A percentile compares a stretch with the other conserved stretches of the same genome.
Evolutionary conservation across 176 grass and related monocot species (phyloP).

Genomic region (Coix lacrymajobi): DNA sequence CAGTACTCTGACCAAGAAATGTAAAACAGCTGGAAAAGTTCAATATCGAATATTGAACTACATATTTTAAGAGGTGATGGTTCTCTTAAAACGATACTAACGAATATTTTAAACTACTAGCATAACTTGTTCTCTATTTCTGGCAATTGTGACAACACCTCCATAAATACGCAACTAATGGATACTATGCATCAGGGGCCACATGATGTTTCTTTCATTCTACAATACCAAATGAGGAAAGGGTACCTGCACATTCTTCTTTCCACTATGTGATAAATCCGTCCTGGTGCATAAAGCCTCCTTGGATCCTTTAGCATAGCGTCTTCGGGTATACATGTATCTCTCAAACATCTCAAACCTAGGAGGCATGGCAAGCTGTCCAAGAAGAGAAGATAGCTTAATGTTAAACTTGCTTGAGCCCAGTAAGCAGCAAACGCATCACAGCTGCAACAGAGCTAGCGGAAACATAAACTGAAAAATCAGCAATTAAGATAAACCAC

Average conservation of each 20-base stretch:
- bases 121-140: neutral
- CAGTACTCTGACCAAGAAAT: neutral
- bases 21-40: neutral
- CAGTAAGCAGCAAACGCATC: conserved; percentile 9
- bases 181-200: neutral
- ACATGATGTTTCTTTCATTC: neutral
- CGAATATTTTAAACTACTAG: neutral
- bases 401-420: conserved; percentile 27
- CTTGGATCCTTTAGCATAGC: conserved; percentile 80
- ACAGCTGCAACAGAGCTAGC: neutral
- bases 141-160: neutral
- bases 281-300: conserved; percentile 88
- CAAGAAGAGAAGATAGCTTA: conserved; percentile 28
- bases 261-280: conserved; percentile 92
- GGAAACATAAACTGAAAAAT: neutral
- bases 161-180: neutral
- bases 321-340: conserved; percentile 88
- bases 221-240: neutral
- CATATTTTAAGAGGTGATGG: neutral
- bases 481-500: neutral
- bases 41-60: neutral
- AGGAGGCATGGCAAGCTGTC: conserved; percentile 79
- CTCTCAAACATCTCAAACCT: conserved; percentile 76
- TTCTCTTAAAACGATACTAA: neutral
- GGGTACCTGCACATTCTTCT: conserved; percentile 72